Evolutionary conservation across 305 asterid species (phyloP).

Genomic region (Ilex paraguariensis): DNA sequence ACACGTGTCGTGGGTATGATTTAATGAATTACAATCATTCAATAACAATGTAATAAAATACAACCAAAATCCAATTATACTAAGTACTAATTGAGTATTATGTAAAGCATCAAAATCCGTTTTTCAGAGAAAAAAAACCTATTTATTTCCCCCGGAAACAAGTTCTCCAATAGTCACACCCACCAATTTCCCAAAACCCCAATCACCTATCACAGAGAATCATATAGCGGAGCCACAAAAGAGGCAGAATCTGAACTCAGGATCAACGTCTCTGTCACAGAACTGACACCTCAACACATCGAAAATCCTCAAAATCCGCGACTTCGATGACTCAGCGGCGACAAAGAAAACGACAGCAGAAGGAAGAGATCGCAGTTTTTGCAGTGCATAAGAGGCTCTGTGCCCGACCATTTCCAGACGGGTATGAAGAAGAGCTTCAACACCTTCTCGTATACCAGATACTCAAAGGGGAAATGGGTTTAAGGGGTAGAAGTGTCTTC

Average conservation of each 20-base stretch:
- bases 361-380: conserved; percentile 53
- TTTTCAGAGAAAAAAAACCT: too few relatives aligned
- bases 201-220: not conserved
- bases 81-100: too few relatives aligned
- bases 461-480: too few relatives aligned
- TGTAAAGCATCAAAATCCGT: too few relatives aligned
- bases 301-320: conserved; percentile 4
- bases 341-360: conserved; percentile 38
- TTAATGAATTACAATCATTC: too few relatives aligned
- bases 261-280: conserved; percentile 42
- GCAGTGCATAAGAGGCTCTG: conserved; percentile 61
- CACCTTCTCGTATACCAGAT: conserved; percentile 72
- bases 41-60: too few relatives aligned
- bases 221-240: conserved; percentile 52
- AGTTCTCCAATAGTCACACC: too few relatives aligned
- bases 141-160: too few relatives aligned
- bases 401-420: conserved; percentile 85
- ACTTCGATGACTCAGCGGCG: conserved; percentile 16
- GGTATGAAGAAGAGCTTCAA: conserved; percentile 77
- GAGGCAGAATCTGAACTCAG: conserved; percentile 54
- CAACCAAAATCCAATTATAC: too few relatives aligned
- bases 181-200: too few relatives aligned
- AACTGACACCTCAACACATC: conserved; percentile 30
- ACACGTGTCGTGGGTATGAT: too few relatives aligned
- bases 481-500: too few relatives aligned